Evolutionary conservation across 495 filamentous ascomycete genomes (phyloP).

Genomic region (Hypomontagnella submonticulosa): DNA sequence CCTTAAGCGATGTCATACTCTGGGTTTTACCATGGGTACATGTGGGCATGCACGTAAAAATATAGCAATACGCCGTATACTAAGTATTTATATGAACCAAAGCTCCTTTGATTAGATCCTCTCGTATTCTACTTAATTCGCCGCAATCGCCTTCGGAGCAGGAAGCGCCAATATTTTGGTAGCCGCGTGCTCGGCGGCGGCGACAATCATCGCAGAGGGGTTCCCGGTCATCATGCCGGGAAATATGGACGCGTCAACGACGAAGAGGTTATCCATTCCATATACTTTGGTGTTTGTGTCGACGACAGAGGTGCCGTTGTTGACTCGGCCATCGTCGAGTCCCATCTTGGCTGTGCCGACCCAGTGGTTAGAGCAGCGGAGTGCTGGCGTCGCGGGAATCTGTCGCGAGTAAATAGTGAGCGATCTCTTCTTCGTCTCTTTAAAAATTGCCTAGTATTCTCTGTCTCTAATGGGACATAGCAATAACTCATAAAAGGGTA

Average conservation of each 20-base stretch:
- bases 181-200: slow-evolving; percentile 63
- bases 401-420: slow-evolving; percentile 18
- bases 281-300: slow-evolving; percentile 67
- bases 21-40: no score
- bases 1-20: no score
- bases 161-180: slow-evolving; percentile 62
- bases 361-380: slow-evolving; percentile 59
- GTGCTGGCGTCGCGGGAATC: slow-evolving; percentile 51
- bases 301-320: slow-evolving; percentile 64
- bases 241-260: slow-evolving; percentile 47
- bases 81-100: no score
- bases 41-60: no score
- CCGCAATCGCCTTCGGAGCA: slow-evolving; percentile 14
- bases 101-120: no score
- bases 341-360: slow-evolving; percentile 67
- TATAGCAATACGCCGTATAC: no score
- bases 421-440: not conserved
- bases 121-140: not conserved
- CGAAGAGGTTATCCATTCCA: slow-evolving; percentile 65
- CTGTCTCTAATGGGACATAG: no score
- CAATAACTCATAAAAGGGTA: not conserved
- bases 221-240: slow-evolving; percentile 66
- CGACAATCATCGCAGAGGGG: slow-evolving; percentile 63
- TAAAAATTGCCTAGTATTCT: not conserved
- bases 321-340: slow-evolving; percentile 62